These are phyloP conservation scores for Rhododendron williamsianum DNA, from an alignment of 148 eudicot species.

Conservation along the genomic window DNA sequence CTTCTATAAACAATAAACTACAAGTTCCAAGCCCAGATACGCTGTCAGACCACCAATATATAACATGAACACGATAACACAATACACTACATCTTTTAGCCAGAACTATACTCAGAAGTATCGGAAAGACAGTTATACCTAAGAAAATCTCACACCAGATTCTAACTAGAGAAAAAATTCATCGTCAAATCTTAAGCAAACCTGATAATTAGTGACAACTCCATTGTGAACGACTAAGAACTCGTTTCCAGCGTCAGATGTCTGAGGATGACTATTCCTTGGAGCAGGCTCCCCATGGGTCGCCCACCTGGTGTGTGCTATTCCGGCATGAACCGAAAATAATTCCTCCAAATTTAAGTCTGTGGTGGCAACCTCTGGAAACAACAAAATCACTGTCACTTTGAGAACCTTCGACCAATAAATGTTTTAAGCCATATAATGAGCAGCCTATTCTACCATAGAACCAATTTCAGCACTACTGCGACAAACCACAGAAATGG, in stretches of 20 bases:
- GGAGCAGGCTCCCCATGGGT: constrained; percentile 98
- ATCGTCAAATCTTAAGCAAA: constrained; percentile 15
- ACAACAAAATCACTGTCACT: constrained; percentile 10
- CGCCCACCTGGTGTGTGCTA: constrained; percentile 99
- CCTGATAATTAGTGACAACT: constrained; percentile 91
- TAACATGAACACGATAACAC: not conserved
- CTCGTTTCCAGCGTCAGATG: constrained; percentile 79
- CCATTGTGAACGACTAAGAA: constrained; percentile 96
- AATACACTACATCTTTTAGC: not conserved
- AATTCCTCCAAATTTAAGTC: constrained; percentile 85
- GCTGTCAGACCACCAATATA: not conserved
- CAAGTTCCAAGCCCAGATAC: not conserved
- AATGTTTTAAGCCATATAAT: not conserved
- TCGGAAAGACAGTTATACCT: not conserved
- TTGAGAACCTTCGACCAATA: not conserved
- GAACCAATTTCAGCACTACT: not conserved
- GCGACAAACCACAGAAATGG: not conserved
- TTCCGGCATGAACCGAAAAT: constrained; percentile 78
- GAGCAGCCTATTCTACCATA: not conserved
- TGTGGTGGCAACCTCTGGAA: constrained; percentile 67
- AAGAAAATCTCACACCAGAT: not conserved
- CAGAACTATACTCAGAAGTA: not conserved
- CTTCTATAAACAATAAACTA: not conserved
- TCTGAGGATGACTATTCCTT: constrained; percentile 94
- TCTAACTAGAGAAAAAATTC: not conserved